These are phyloP conservation scores for Zymoseptoria tritici DNA, from an alignment of 2,329 filamentous ascomycete genomes.

Conservation along the genomic window DNA sequence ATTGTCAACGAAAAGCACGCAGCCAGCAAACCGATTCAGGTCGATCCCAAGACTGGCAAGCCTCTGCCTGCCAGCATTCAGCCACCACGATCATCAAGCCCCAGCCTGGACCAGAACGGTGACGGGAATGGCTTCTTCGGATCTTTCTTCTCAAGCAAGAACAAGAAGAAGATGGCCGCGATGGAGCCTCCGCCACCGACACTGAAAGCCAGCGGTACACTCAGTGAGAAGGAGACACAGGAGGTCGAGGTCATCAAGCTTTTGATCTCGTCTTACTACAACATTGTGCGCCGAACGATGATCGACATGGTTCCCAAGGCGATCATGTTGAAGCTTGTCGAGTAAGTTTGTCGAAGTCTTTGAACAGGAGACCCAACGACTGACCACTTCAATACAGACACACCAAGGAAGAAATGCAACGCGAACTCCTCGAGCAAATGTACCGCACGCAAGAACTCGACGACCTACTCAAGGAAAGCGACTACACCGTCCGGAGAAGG, in stretches of 20 bases:
- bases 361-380: background rate
- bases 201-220: conserved; percentile 85
- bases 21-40: conserved; percentile 76
- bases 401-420: conserved; percentile 98
- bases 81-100: conserved; percentile 68
- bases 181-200: conserved; percentile 94
- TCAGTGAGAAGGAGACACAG: conserved; percentile 88
- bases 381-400: conserved; percentile 47
- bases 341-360: conserved; percentile 52
- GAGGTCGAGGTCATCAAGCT: conserved; percentile 99
- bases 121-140: conserved; percentile 74
- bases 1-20: conserved; percentile 92
- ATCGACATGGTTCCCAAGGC: conserved; percentile 99
- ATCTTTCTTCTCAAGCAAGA: conserved; percentile 97
- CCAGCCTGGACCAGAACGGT: conserved; percentile 55
- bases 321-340: conserved; percentile 93
- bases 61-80: conserved; percentile 58
- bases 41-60: conserved; percentile 98
- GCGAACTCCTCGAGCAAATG: conserved; percentile 94
- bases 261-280: conserved; percentile 93
- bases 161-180: conserved; percentile 99
- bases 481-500: conserved; percentile 87
- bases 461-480: conserved; percentile 92
- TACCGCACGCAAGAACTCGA: conserved; percentile 87
- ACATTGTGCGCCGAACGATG: conserved; percentile 96